phyloP scores from a whole-genome alignment of 225 moss, liverwort and hornwort species.

The Anthoceros angustus region DNA sequence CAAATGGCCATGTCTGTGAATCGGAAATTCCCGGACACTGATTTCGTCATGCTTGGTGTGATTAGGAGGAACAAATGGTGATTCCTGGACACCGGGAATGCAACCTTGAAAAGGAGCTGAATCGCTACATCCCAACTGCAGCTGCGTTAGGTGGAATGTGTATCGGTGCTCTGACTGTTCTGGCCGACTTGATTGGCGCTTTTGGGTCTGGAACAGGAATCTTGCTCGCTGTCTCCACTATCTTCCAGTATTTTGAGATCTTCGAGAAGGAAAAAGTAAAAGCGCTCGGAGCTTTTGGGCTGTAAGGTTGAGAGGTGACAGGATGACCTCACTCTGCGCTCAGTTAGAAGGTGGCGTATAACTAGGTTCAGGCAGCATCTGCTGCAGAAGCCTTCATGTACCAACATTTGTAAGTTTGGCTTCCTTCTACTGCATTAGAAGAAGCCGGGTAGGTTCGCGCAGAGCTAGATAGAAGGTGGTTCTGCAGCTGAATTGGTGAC shows the following conservation, averaged over 20 bases:
- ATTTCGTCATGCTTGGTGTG: neutral
- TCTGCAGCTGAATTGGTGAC: too few species aligned
- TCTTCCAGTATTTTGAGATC: conserved; percentile 87
- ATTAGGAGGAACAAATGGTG: conserved; percentile 99
- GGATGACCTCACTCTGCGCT: too few species aligned
- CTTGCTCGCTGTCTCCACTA: conserved; percentile 85
- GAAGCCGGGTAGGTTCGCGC: too few species aligned
- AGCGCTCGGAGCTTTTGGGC: conserved; percentile 84
- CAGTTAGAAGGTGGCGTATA: too few species aligned
- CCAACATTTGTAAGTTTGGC: too few species aligned
- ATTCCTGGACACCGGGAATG: conserved; percentile 96
- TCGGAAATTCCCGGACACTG: neutral
- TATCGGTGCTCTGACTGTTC: conserved; percentile 76
- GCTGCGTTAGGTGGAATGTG: conserved; percentile 93
- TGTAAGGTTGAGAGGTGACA: conserved; percentile 15
- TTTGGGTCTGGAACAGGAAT: conserved; percentile 96
- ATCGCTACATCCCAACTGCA: conserved; percentile 86
- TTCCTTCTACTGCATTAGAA: too few species aligned
- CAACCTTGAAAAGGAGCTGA: conserved; percentile 79
- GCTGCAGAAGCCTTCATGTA: too few species aligned
- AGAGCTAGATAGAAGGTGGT: too few species aligned
- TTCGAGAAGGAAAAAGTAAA: conserved; percentile 88
- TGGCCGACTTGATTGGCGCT: conserved; percentile 93
- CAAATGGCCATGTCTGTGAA: neutral
- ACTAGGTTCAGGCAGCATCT: too few species aligned